Base-by-base conservation (phyloP, 306 rosid species). In the Cicer chorassanicum region DNA sequence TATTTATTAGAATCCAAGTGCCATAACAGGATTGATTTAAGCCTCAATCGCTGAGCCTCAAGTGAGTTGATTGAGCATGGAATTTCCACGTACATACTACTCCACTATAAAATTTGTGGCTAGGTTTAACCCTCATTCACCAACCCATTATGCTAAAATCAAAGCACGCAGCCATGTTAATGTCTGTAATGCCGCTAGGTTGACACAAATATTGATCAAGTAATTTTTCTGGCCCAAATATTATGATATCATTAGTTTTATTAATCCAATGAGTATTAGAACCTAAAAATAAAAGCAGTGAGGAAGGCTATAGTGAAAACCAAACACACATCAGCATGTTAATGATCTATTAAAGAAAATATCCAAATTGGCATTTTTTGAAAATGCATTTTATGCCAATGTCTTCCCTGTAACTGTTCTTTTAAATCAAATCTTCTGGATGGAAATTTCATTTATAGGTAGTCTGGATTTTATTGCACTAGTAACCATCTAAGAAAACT, bases 11-110 rank as follows among this genome's bases (percentile, higher is more conserved):
- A 69, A 68, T 40, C 36, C 39, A 71, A 34, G 15, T 44, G 7
- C 8, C 50, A 70, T 11, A 60, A 74, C 72, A 40, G 39, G 16
- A 21, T 76, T 44, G 13, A 9, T 9, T 10, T 21, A 45, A 82
- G 70, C 67, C 70, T 69, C 57, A 63, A 70, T 46, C 1, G 51
- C 61, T 62, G 45, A 10, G 29, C 77, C 40, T 14, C 29, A 7
- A 69, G 34, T 14, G 45, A 56, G 68, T 19, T 21, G 59, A n/a
- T 9, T 18, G 16, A 24, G 36, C 49, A 76, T 46, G 56, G 65
- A 24, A 21, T 8, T 40, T 51, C 9, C 29, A 62, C 34, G 49
- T 18, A 53, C 8, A 44, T 10, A 21, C 49, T 39, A 49, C 7
- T 56, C 9, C 9, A 21, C 15, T 3, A 72, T 21, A 56, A 57